phyloP scores from a whole-genome alignment of 495 filamentous ascomycete species.

The Tetracladium setigerum region DNA sequence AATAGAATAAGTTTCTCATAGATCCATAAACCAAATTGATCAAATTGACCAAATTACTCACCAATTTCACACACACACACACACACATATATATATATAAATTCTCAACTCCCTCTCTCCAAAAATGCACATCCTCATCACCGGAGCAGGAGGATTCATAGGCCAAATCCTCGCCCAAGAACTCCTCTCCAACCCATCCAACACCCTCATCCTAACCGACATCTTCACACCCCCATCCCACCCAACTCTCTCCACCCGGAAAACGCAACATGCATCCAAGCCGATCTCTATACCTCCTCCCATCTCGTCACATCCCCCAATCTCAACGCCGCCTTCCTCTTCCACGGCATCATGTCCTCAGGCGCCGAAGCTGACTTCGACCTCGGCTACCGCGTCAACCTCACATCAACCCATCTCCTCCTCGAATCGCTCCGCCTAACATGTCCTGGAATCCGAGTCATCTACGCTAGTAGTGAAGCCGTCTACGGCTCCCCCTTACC shows the following conservation, averaged over 20 bases:
- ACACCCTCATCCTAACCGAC: conserved; percentile 58
- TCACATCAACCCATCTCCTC: conserved; percentile 49
- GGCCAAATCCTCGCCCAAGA: conserved; percentile 58
- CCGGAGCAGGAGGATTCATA: conserved; percentile 64
- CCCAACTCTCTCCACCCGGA: conserved; percentile 2
- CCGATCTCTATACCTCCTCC: conserved; percentile 38
- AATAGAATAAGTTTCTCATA: no score
- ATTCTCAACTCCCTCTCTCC: no score
- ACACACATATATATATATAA: background rate
- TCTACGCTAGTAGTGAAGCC: conserved; percentile 48
- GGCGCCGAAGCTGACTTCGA: conserved; percentile 57
- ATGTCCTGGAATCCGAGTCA: conserved; percentile 52
- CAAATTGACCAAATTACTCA: no score
- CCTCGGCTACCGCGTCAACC: conserved; percentile 51
- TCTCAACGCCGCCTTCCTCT: conserved; percentile 48
- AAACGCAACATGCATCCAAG: conserved; percentile 9
- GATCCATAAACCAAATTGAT: no score
- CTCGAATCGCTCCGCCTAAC: conserved; percentile 47
- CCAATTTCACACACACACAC: no score
- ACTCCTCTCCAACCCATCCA: conserved; percentile 49
- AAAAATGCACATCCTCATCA: conserved; percentile 60
- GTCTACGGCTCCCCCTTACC: conserved; percentile 48
- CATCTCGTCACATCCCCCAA: conserved; percentile 32
- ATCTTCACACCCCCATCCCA: conserved; percentile 36
- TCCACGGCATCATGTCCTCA: conserved; percentile 63